Evolutionary conservation across 1,139 yeast species (phyloP).

Genomic region (Petasospora rhodanensis): DNA sequence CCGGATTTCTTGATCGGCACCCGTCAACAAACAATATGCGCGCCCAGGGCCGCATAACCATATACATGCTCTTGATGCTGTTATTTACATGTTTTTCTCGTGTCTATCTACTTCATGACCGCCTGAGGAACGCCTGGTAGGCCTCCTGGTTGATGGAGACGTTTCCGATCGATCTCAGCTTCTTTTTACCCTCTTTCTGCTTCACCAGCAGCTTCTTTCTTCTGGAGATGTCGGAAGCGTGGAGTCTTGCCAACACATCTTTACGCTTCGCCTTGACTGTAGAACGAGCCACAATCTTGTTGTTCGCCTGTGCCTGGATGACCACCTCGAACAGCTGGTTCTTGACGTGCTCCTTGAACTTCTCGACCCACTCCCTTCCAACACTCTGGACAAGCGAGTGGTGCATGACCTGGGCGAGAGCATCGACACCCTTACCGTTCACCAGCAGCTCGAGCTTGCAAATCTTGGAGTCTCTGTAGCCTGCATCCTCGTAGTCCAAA

Average conservation of each 20-base stretch:
- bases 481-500: slow-evolving; percentile 90
- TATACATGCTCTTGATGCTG: too few species aligned
- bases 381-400: slow-evolving; percentile 63
- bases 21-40: too few species aligned
- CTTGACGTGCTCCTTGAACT: slow-evolving; percentile 72
- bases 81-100: too few species aligned
- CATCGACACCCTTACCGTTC: slow-evolving; percentile 88
- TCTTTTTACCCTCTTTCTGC: slow-evolving; percentile 92
- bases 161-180: slow-evolving; percentile 74
- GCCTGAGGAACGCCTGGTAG: slow-evolving; percentile 59
- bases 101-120: too few species aligned
- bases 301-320: slow-evolving; percentile 86
- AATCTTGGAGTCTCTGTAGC: slow-evolving; percentile 73
- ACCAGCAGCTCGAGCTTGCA: slow-evolving; percentile 87
- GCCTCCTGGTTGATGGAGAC: slow-evolving; percentile 82
- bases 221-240: slow-evolving; percentile 90
- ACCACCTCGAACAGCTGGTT: slow-evolving; percentile 89
- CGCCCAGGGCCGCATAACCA: too few species aligned
- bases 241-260: slow-evolving; percentile 86
- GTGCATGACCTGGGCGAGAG: slow-evolving; percentile 88
- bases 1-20: too few species aligned
- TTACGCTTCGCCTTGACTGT: slow-evolving; percentile 90
- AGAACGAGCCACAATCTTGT: slow-evolving; percentile 81
- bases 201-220: slow-evolving; percentile 81
- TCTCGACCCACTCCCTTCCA: slow-evolving; percentile 79